A percentile compares a stretch with the other conserved stretches of the same genome.
phyloP scores from a whole-genome alignment of 805 yeast genomes.

The Yamadazyma phyllophila region DNA sequence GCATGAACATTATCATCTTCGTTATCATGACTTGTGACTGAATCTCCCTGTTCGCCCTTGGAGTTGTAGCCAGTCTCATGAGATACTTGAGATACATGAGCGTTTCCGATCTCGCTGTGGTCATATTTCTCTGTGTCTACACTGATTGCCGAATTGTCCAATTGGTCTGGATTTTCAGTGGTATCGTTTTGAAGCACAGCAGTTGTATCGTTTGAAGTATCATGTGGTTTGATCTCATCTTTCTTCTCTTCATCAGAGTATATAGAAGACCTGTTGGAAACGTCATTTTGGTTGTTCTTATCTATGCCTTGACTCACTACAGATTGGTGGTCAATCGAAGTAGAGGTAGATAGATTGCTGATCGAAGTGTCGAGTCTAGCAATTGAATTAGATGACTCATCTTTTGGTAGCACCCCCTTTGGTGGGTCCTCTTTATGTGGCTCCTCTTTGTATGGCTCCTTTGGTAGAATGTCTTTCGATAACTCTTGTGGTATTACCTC shows the following conservation, averaged over 20 bases:
- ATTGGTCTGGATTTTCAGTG: neutral
- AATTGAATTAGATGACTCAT: neutral
- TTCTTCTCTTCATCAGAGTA: constrained; percentile 16
- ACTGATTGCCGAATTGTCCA: neutral
- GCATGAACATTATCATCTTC: neutral
- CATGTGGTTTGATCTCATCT: neutral
- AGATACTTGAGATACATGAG: constrained; percentile 15
- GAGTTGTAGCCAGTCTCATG: constrained; percentile 6
- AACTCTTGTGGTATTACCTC: too few relatives aligned
- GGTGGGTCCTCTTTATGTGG: neutral
- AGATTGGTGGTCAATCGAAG: constrained; percentile 3
- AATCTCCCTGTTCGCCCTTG: neutral
- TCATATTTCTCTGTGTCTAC: neutral
- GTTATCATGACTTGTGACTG: neutral
- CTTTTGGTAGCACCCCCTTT: neutral
- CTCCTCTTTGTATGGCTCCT: neutral
- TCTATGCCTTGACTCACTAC: neutral
- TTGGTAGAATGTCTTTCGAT: neutral
- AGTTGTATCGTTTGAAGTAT: neutral
- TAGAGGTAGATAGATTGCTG: constrained; percentile 3
- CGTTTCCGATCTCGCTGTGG: constrained; percentile 14
- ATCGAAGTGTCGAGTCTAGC: neutral
- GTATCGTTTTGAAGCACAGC: constrained; percentile 1
- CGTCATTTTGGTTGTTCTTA: neutral
- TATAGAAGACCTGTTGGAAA: constrained; percentile 19